A percentile compares a stretch with the other conserved stretches of the same genome.
Conservation (phyloP, 1,284 basidiomycete genomes). For the Athelia psychrophila region DNA sequence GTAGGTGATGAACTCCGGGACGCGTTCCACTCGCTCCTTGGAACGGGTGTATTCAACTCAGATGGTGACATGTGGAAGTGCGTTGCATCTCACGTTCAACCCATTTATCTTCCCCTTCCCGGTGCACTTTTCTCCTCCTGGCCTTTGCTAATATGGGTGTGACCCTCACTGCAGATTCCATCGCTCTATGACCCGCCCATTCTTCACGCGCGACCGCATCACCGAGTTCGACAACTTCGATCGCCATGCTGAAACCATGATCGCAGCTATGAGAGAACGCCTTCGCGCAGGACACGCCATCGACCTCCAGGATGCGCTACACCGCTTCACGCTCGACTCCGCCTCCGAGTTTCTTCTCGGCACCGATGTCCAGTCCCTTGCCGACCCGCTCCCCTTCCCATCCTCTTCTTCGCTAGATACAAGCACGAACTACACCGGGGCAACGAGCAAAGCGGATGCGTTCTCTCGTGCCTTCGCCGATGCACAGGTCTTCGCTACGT, state of each 20-base stretch:
- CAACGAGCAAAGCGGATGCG: conserved; percentile 1
- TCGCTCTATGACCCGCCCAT: conserved; percentile 54
- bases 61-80: conserved; percentile 61
- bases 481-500: conserved; percentile 2
- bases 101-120: no score
- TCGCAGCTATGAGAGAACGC: conserved; percentile 30
- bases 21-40: conserved; percentile 32
- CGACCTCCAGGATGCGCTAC: conserved; percentile 37
- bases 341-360: conserved; percentile 42
- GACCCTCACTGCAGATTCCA: conserved; percentile 39
- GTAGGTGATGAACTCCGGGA: not conserved
- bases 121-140: no score
- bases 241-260: conserved; percentile 37
- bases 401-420: not conserved
- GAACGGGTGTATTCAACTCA: conserved; percentile 59
- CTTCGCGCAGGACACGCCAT: conserved; percentile 30
- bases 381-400: conserved; percentile 27
- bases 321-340: conserved; percentile 37
- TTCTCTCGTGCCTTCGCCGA: conserved; percentile 9
- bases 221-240: conserved; percentile 55
- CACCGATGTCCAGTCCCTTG: conserved; percentile 29
- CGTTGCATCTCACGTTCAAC: no score
- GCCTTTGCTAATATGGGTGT: not conserved
- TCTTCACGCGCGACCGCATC: conserved; percentile 51
- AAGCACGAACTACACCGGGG: not conserved